Conservation (phyloP, 2,329 filamentous ascomycete species). For the Colletotrichum orchidophilum region DNA sequence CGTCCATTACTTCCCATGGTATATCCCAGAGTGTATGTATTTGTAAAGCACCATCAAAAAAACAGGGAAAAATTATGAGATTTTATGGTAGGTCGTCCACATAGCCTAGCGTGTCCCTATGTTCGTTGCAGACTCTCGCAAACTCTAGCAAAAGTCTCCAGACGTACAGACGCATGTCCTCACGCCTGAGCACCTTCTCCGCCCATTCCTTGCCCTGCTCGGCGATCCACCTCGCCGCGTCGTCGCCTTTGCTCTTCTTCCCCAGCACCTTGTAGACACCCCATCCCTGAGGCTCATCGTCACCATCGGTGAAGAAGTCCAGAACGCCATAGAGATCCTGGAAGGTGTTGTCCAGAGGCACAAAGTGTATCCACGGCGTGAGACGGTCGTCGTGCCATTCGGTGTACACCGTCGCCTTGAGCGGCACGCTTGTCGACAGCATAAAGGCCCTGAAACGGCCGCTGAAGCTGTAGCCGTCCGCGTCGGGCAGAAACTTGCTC, state of each 20-base stretch:
- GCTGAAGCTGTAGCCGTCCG: constrained; percentile 72
- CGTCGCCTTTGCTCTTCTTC: constrained; percentile 52
- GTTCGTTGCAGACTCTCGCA: constrained; percentile 59
- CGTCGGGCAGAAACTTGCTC: constrained; percentile 75
- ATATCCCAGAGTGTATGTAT: not conserved
- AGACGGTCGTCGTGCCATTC: constrained; percentile 81
- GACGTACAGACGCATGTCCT: constrained; percentile 75
- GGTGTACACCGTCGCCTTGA: constrained; percentile 77
- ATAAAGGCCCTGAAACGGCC: constrained; percentile 73
- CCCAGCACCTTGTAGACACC: constrained; percentile 25
- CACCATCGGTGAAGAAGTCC: constrained; percentile 70
- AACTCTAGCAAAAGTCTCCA: constrained; percentile 69
- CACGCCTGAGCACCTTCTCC: constrained; percentile 66
- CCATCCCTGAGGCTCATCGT: constrained; percentile 29
- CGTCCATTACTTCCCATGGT: not conserved
- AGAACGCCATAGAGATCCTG: constrained; percentile 72
- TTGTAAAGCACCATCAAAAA: not conserved
- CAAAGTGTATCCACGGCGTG: constrained; percentile 76
- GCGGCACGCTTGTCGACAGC: constrained; percentile 69
- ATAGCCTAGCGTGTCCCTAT: constrained; percentile 53
- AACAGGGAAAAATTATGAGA: not conserved
- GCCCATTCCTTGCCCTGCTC: constrained; percentile 69
- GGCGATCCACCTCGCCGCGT: constrained; percentile 68
- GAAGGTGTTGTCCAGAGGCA: constrained; percentile 75
- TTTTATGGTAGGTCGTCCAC: constrained; percentile 51